These are phyloP conservation scores for Aspergillus tanneri DNA, from an alignment of 2,329 filamentous ascomycete genomes.

Conservation along the genomic window DNA sequence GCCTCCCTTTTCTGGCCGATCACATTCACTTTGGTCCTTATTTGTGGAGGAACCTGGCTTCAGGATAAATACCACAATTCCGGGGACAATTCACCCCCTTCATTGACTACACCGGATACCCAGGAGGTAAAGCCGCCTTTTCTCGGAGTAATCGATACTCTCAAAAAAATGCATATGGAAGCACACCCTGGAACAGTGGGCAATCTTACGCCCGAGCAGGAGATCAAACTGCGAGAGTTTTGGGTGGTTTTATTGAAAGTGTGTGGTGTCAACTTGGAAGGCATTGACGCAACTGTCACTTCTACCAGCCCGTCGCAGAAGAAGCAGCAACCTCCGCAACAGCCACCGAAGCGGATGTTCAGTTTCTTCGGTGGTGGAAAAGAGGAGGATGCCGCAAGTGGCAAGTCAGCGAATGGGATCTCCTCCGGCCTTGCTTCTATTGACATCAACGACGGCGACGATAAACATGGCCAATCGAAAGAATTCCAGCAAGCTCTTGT, in stretches of 20 bases:
- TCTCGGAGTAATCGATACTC: constrained; percentile 37
- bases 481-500: constrained; percentile 80
- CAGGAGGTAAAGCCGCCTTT: constrained; percentile 25
- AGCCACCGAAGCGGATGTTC: constrained; percentile 69
- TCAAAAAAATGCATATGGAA: constrained; percentile 36
- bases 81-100: constrained; percentile 12
- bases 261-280: constrained; percentile 59
- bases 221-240: constrained; percentile 81
- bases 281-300: constrained; percentile 26
- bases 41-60: constrained; percentile 38
- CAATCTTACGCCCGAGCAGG: constrained; percentile 85
- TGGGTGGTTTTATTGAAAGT: constrained; percentile 77
- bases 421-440: constrained; percentile 40
- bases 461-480: constrained; percentile 91
- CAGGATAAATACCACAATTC: constrained; percentile 32
- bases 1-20: constrained; percentile 41
- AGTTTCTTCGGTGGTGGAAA: constrained; percentile 67
- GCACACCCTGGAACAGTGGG: constrained; percentile 66
- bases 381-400: constrained; percentile 34
- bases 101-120: constrained; percentile 12
- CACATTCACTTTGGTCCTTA: constrained; percentile 31
- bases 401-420: constrained; percentile 37
- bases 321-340: constrained; percentile 52
- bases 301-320: constrained; percentile 33
- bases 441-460: constrained; percentile 59